Percentiles rank a stretch among this genome's conserved stretches.
Evolutionary conservation across 2,329 filamentous ascomycete genomes (phyloP).

Genomic region (Aspergillus cejpii): DNA sequence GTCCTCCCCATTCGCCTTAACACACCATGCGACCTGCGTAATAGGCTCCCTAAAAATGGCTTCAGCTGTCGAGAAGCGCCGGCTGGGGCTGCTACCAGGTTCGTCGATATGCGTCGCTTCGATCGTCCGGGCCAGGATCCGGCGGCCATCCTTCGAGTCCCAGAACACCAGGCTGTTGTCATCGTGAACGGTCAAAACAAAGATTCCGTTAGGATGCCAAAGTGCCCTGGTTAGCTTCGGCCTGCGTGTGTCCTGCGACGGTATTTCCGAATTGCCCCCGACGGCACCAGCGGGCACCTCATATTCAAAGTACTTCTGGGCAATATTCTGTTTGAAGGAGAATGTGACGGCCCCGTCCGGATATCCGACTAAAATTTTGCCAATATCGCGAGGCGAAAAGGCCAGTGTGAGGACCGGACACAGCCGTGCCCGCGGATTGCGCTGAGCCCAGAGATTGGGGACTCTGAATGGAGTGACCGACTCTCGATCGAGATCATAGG

Average conservation of each 20-base stretch:
- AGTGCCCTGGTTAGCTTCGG: slow-evolving; percentile 74
- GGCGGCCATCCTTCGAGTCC: slow-evolving; percentile 81
- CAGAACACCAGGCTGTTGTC: slow-evolving; percentile 90
- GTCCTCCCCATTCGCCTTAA: slow-evolving; percentile 87
- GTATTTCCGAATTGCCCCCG: slow-evolving; percentile 63
- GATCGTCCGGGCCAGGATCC: slow-evolving; percentile 76
- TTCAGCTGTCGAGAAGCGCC: slow-evolving; percentile 41
- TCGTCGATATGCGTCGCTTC: slow-evolving; percentile 67
- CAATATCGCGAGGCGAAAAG: slow-evolving; percentile 86
- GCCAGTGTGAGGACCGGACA: slow-evolving; percentile 67
- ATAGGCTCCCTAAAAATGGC: slow-evolving; percentile 65
- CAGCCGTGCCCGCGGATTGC: slow-evolving; percentile 60
- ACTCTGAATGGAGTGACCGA: slow-evolving; percentile 69
- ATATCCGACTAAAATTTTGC: slow-evolving; percentile 86
- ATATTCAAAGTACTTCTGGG: slow-evolving; percentile 76
- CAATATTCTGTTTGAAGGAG: slow-evolving; percentile 85
- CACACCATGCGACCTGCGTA: slow-evolving; percentile 80
- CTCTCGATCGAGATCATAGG: slow-evolving; percentile 87
- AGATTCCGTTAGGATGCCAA: slow-evolving; percentile 94
- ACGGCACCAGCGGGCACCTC: slow-evolving; percentile 72
- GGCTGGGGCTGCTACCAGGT: slow-evolving; percentile 46
- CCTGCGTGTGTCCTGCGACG: slow-evolving; percentile 56
- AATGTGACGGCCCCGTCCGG: slow-evolving; percentile 80
- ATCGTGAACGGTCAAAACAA: slow-evolving; percentile 78
- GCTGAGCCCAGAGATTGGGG: slow-evolving; percentile 77